These are phyloP conservation scores for Apiospora hydei DNA, from an alignment of 2,329 filamentous ascomycete genomes.

Conservation along the genomic window DNA sequence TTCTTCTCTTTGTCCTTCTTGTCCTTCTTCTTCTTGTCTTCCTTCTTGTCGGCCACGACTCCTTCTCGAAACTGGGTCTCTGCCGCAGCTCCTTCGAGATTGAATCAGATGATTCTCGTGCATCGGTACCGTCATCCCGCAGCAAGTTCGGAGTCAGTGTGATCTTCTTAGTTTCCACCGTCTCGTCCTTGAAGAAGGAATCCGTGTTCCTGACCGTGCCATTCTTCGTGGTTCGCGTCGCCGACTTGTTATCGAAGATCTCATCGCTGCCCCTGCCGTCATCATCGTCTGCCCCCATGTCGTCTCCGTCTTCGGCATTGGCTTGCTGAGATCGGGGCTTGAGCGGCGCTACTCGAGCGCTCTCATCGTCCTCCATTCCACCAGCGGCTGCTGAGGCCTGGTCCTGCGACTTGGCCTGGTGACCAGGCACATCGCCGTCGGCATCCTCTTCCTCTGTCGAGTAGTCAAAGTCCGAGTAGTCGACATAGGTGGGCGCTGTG, in stretches of 20 bases:
- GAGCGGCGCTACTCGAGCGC: constrained; percentile 62
- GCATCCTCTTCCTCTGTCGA: constrained; percentile 78
- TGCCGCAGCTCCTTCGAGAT: constrained; percentile 49
- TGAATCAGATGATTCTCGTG: constrained; percentile 48
- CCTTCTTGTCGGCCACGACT: constrained; percentile 56
- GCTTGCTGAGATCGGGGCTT: constrained; percentile 54
- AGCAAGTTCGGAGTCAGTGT: constrained; percentile 92
- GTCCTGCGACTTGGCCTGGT: constrained; percentile 43
- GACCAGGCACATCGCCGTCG: constrained; percentile 53
- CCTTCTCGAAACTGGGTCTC: constrained; percentile 62
- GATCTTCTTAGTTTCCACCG: constrained; percentile 94
- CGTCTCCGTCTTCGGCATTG: constrained; percentile 44
- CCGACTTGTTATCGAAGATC: constrained; percentile 64
- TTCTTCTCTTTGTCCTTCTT: constrained; percentile 54
- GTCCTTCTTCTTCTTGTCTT: constrained; percentile 73
- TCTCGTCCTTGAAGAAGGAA: constrained; percentile 97
- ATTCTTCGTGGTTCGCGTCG: constrained; percentile 74
- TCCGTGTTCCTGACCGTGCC: constrained; percentile 90
- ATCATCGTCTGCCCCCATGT: constrained; percentile 43
- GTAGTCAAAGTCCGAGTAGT: constrained; percentile 87
- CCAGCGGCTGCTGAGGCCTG: constrained; percentile 38
- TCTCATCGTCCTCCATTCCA: constrained; percentile 54
- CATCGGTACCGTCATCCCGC: constrained; percentile 73
- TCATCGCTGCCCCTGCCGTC: constrained; percentile 68
- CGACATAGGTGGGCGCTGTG: constrained; percentile 82